These are phyloP conservation scores for Cladorrhinum samala DNA, from an alignment of 495 filamentous ascomycete species.

Conservation along the genomic window DNA sequence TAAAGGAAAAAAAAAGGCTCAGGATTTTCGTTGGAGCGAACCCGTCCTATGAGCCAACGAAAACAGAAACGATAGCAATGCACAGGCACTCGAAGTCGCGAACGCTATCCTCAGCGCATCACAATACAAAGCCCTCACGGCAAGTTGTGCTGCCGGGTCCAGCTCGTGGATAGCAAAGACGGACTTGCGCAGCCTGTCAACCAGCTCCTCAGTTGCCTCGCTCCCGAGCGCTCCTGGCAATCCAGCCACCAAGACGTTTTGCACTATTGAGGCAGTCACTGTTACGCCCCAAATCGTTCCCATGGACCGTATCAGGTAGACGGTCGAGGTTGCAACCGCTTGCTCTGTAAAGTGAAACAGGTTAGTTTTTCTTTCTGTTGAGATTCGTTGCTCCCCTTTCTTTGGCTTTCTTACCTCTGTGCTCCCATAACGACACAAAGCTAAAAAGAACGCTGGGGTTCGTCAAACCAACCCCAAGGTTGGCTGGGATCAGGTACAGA, in stretches of 20 bases:
- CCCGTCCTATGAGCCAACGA: conserved; percentile 26
- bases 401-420: conserved; percentile 42
- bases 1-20: background rate
- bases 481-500: conserved; percentile 55
- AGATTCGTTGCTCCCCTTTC: background rate
- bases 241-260: conserved; percentile 52
- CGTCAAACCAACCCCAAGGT: conserved; percentile 57
- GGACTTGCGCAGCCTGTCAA: conserved; percentile 50
- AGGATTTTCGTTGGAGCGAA: conserved; percentile 14
- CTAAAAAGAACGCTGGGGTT: conserved; percentile 60
- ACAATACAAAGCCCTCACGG: conserved; percentile 45
- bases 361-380: conserved; percentile 9
- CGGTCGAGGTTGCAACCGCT: conserved; percentile 58
- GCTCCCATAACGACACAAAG: conserved; percentile 57
- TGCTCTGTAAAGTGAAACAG: conserved; percentile 41
- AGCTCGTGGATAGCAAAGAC: conserved; percentile 45
- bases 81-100: conserved; percentile 42
- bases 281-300: conserved; percentile 62
- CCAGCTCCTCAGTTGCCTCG: conserved; percentile 32
- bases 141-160: conserved; percentile 40
- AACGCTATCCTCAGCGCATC: conserved; percentile 46
- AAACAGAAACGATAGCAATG: conserved; percentile 26
- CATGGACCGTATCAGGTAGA: conserved; percentile 58
- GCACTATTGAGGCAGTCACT: conserved; percentile 54
- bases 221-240: conserved; percentile 48